Conservation (phyloP, 2,329 filamentous ascomycete genomes). For the Ophiosphaerella korrae region DNA sequence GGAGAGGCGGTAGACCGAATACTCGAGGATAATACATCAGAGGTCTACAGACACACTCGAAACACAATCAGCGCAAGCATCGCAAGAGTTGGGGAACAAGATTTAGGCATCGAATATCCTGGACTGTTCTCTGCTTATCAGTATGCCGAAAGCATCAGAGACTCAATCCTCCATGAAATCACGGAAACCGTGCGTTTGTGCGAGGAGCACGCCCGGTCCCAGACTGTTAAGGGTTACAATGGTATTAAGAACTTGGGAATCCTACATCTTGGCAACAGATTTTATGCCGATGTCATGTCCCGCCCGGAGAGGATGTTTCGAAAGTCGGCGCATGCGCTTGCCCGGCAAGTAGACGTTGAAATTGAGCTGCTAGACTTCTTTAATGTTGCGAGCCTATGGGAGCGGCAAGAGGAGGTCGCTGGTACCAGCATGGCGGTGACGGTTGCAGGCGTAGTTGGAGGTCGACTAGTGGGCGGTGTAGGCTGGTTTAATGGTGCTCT, state of each 20-base stretch:
- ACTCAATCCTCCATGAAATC: constrained; percentile 89
- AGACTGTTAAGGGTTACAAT: constrained; percentile 80
- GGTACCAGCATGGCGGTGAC: constrained; percentile 95
- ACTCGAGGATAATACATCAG: constrained; percentile 83
- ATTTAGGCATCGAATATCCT: constrained; percentile 84
- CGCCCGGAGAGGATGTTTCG: constrained; percentile 93
- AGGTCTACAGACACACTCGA: constrained; percentile 84
- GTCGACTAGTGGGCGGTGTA: constrained; percentile 64
- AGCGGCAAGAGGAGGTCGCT: constrained; percentile 91
- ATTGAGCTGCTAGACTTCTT: constrained; percentile 94
- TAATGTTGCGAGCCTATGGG: constrained; percentile 79
- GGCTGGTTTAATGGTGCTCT: constrained; percentile 89
- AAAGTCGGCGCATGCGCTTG: constrained; percentile 77
- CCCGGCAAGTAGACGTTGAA: constrained; percentile 82
- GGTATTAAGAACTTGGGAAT: constrained; percentile 88
- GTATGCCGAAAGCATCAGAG: constrained; percentile 91
- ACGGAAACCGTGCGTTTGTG: constrained; percentile 76
- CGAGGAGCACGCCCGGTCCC: constrained; percentile 81
- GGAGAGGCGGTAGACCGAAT: constrained; percentile 79
- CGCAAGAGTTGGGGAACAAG: constrained; percentile 71
- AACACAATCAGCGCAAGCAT: constrained; percentile 77
- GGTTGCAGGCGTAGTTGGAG: constrained; percentile 82
- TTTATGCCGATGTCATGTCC: constrained; percentile 79
- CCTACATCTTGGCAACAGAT: constrained; percentile 85
- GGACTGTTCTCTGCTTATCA: constrained; percentile 84